These are phyloP conservation scores for Phialemoniopsis sp. DNA, from an alignment of 2,329 filamentous ascomycete genomes.

Conservation along the genomic window DNA sequence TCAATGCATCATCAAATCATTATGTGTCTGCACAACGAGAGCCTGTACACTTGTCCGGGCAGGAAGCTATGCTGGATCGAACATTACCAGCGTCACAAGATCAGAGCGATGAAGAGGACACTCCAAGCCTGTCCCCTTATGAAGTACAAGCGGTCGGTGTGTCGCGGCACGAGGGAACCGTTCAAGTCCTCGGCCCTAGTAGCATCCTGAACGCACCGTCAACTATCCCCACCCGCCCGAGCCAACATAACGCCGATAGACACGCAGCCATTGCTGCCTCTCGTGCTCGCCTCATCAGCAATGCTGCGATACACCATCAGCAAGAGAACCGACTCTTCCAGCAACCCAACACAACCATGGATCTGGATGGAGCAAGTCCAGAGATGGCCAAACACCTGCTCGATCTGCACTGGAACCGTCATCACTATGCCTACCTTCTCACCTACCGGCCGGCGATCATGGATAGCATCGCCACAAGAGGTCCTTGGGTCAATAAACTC, in stretches of 20 bases:
- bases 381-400: slow-evolving; percentile 30
- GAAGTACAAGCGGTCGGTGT: slow-evolving; percentile 28
- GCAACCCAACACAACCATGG: slow-evolving; percentile 21
- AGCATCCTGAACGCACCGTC: slow-evolving; percentile 26
- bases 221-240: slow-evolving; percentile 17
- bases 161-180: slow-evolving; percentile 25
- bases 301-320: slow-evolving; percentile 26
- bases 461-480: slow-evolving; percentile 27
- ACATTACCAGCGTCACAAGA: too few species aligned
- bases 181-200: slow-evolving; percentile 27
- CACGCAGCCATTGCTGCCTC: slow-evolving; percentile 18
- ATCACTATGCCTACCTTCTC: slow-evolving; percentile 29
- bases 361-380: slow-evolving; percentile 24
- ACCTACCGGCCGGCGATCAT: slow-evolving; percentile 33
- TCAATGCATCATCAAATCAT: too few species aligned
- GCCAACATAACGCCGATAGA: slow-evolving; percentile 15
- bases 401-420: slow-evolving; percentile 29
- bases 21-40: too few species aligned
- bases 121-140: slow-evolving; percentile 20
- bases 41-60: too few species aligned
- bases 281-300: slow-evolving; percentile 26
- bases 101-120: not conserved
- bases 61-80: too few species aligned
- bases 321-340: slow-evolving; percentile 22
- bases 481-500: slow-evolving; percentile 29